Conservation (phyloP, 1,139 yeast genomes). For the Saccharomyces uvarum region DNA sequence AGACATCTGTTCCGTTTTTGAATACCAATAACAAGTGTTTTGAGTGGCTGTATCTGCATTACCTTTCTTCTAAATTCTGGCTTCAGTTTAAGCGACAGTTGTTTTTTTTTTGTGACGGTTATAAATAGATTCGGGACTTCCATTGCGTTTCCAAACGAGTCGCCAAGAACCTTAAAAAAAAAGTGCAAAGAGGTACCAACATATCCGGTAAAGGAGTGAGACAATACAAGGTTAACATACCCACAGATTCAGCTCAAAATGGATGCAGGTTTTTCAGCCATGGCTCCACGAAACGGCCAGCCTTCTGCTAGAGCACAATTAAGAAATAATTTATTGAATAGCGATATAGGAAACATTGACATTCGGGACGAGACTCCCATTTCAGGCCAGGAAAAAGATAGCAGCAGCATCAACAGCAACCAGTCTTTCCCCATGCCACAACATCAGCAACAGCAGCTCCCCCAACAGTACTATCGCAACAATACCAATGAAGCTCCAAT, state of each 20-base stretch:
- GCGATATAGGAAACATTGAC: conserved; percentile 38
- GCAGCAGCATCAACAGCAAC: background rate
- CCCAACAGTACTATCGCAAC: conserved; percentile 9
- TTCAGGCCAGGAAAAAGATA: conserved; percentile 3
- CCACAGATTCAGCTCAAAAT: conserved; percentile 3
- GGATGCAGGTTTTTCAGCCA: conserved; percentile 19
- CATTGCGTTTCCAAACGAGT: background rate
- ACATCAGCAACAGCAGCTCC: conserved; percentile 4
- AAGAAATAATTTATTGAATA: conserved; percentile 33
- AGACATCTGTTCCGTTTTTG: background rate
- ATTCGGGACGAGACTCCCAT: conserved; percentile 35
- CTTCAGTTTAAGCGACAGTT: background rate
- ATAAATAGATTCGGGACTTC: background rate
- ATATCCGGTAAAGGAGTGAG: background rate
- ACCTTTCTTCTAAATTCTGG: background rate
- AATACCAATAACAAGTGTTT: background rate
- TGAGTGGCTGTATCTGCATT: background rate
- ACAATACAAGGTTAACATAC: background rate
- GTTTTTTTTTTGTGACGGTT: background rate
- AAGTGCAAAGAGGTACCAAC: background rate
- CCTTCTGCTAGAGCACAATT: conserved; percentile 17
- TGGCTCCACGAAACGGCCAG: conserved; percentile 7
- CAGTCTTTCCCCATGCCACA: background rate
- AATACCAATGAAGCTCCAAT: conserved; percentile 11
- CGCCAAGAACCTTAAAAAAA: background rate